Conservation (phyloP, 768 basidiomycete genomes). For the Vishniacozyma victoriae region DNA sequence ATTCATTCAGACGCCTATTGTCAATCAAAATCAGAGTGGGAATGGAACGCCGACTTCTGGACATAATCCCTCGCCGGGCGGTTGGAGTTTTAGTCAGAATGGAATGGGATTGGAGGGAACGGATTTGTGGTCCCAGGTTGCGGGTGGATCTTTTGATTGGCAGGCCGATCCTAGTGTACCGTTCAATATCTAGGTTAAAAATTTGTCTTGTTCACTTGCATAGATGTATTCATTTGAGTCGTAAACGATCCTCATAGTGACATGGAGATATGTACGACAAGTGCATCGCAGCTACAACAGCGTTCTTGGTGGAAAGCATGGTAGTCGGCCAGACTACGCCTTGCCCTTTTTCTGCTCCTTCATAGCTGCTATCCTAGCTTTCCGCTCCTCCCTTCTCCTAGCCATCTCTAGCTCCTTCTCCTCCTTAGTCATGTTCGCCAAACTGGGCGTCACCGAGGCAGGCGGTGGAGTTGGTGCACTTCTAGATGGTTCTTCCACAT, state of each 20-base stretch:
- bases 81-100: not conserved
- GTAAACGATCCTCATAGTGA: too few relatives aligned
- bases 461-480: too few relatives aligned
- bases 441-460: conserved; percentile 30
- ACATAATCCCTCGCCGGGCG: not conserved
- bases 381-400: conserved; percentile 82
- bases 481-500: conserved; percentile 4
- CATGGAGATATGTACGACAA: too few relatives aligned
- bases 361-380: conserved; percentile 54
- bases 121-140: conserved; percentile 39
- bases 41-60: too few relatives aligned
- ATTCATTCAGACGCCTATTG: not conserved
- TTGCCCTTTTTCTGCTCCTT: conserved; percentile 44
- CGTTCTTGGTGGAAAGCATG: too few relatives aligned
- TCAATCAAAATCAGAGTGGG: not conserved
- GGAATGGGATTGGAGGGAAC: not conserved
- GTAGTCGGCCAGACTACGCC: too few relatives aligned
- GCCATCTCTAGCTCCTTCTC: conserved; percentile 93
- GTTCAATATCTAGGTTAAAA: conserved; percentile 27
- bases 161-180: conserved; percentile 37
- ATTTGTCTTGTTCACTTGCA: too few relatives aligned
- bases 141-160: conserved; percentile 34
- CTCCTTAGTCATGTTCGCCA: conserved; percentile 67
- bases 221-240: too few relatives aligned
- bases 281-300: too few relatives aligned